Percentiles rank a stretch among this genome's conserved stretches.
Conservation (phyloP, 345 rosid species). For the Noccaea bulbosa region DNA sequence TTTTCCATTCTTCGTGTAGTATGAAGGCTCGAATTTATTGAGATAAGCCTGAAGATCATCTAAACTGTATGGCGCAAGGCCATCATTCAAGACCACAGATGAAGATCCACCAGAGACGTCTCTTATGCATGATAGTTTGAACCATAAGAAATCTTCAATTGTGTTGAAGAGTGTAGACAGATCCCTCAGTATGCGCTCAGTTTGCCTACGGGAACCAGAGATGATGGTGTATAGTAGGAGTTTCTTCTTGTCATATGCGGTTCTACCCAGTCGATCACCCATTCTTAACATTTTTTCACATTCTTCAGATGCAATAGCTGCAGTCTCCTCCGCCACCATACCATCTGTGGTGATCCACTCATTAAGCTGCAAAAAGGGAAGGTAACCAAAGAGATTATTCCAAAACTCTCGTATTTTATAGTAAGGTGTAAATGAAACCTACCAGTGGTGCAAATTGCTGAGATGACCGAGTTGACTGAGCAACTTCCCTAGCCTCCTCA, state of each 20-base stretch:
- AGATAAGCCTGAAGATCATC: constrained; percentile 95
- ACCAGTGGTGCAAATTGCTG: constrained; percentile 95
- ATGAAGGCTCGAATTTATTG: constrained; percentile 91
- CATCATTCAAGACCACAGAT: constrained; percentile 68
- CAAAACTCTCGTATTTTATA: constrained; percentile 22
- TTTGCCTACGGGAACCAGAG: constrained; percentile 90
- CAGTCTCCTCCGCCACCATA: constrained; percentile 72
- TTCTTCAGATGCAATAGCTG: constrained; percentile 92
- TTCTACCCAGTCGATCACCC: constrained; percentile 93
- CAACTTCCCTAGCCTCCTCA: constrained; percentile 86
- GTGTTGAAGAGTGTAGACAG: constrained; percentile 80
- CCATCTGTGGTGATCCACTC: constrained; percentile 95
- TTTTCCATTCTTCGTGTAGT: constrained; percentile 95
- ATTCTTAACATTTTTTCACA: constrained; percentile 93
- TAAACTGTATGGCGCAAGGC: constrained; percentile 71
- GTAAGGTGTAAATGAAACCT: constrained; percentile 39
- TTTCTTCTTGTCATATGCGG: constrained; percentile 92
- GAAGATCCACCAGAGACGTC: constrained; percentile 66
- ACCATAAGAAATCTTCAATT: constrained; percentile 99
- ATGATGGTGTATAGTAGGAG: constrained; percentile 86
- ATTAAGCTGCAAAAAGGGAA: constrained; percentile 66
- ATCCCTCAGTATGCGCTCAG: constrained; percentile 87
- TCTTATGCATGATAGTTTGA: constrained; percentile 73
- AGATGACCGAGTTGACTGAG: constrained; percentile 78
- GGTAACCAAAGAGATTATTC: constrained; percentile 29